These are phyloP conservation scores for Asclepias syriaca DNA, from an alignment of 257 asterid species.

Conservation along the genomic window DNA sequence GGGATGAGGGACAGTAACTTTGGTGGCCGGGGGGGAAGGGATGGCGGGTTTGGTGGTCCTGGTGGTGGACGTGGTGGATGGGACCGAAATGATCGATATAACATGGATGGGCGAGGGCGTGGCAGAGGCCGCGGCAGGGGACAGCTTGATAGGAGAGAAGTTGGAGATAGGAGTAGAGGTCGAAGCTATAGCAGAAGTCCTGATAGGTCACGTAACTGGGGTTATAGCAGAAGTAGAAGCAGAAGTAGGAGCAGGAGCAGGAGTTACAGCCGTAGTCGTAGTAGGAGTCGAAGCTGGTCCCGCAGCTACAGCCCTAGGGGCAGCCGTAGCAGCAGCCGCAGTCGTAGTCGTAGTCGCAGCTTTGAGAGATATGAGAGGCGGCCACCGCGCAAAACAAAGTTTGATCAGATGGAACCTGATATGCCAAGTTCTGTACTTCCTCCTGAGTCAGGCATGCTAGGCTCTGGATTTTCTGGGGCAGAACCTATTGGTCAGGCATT, in stretches of 20 bases:
- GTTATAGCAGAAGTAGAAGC: conserved; percentile 46
- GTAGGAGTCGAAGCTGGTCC: conserved; percentile 60
- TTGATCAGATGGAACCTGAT: conserved; percentile 58
- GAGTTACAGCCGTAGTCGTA: conserved; percentile 40
- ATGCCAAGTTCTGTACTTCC: conserved; percentile 23
- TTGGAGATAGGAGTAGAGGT: conserved; percentile 58
- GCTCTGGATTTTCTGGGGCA: conserved; percentile 30
- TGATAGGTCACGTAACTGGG: conserved; percentile 75
- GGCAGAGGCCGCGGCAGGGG: conserved; percentile 77
- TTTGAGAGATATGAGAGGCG: conserved; percentile 53
- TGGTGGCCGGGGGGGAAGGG: conserved; percentile 61
- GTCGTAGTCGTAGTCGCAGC: conserved; percentile 41
- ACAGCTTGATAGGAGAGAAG: conserved; percentile 67
- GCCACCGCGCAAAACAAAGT: conserved; percentile 62
- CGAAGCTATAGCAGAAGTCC: conserved; percentile 68
- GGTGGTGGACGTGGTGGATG: conserved; percentile 58
- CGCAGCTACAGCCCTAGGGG: conserved; percentile 44
- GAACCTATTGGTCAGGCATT: conserved; percentile 25
- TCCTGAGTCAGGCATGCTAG: conserved; percentile 10
- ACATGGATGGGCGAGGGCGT: conserved; percentile 58
- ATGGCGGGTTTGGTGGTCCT: conserved; percentile 44
- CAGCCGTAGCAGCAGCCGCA: conserved; percentile 36
- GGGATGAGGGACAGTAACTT: conserved; percentile 64
- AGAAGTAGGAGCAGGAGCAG: conserved; percentile 45
- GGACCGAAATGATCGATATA: conserved; percentile 69